phyloP scores from a whole-genome alignment of 495 filamentous ascomycete species.

The Tuber aestivum region DNA sequence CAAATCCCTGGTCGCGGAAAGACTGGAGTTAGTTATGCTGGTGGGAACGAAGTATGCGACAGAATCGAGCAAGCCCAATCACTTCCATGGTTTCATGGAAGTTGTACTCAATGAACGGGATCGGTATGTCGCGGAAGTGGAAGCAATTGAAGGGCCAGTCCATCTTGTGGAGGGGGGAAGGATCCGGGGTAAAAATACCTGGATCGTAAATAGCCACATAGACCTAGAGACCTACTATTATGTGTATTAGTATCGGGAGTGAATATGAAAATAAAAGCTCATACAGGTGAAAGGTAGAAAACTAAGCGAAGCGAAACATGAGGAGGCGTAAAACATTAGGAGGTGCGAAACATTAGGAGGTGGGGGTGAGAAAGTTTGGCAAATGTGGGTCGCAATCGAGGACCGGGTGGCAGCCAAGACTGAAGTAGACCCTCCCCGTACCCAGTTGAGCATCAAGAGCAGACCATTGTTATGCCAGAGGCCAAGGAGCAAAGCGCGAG shows the following conservation, averaged over 20 bases:
- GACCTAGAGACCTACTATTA: neutral
- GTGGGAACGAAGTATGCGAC: conserved; percentile 2
- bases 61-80: conserved; percentile 3
- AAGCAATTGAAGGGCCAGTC: conserved; percentile 2
- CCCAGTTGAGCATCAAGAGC: no score
- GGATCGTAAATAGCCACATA: neutral
- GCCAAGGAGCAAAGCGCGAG: no score
- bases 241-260: neutral
- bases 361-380: neutral
- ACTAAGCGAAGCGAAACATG: no score
- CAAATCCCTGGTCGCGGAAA: no score
- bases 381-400: neutral
- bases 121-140: neutral
- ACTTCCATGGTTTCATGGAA: conserved; percentile 5
- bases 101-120: neutral
- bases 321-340: no score
- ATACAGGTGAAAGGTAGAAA: neutral
- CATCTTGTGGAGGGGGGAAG: neutral
- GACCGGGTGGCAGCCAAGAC: no score
- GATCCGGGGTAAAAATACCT: neutral
- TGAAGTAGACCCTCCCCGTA: no score
- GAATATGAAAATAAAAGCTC: neutral
- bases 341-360: no score
- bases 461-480: no score
- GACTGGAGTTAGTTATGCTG: neutral